Base-by-base conservation (phyloP, 345 rosid species). In the Brassica juncea region DNA sequence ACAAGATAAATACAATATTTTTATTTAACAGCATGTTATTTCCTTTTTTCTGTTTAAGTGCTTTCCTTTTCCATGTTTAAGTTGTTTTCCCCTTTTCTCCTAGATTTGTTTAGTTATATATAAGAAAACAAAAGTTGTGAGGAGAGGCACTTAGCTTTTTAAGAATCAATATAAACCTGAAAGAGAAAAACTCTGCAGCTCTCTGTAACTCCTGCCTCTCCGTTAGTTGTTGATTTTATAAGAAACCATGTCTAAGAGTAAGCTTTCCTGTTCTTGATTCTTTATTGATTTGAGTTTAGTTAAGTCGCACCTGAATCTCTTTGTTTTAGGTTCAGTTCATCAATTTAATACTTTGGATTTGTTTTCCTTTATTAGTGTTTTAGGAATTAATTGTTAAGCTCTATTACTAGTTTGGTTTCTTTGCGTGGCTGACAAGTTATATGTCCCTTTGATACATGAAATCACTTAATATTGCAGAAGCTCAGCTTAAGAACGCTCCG, bases 401-500 rank as follows among this genome's bases (percentile, higher is more conserved):
- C 55, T 14, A 47, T 47, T 47, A 47, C 55, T 47, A 47, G 55
- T 47, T 47, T 47, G 55, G 55, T 47, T 47, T 47, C 2, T 47
- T 47, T 5, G 3, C 37, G 8, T 66, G 19, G 58, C 16, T 55
- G 27, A 25, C 47, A 57, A 28, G 60, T 62, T 66, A 70, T 1
- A 9, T 47, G 32, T 44, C 10, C 0, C 19, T 66, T 16, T 19
- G 70, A 66, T n/a, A 8, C 34, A 14, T 10, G 74, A 49, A 42
- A 44, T 75, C 27, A 71, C n/a, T 23, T 11, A 12, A 47, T 15
- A 16, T 70, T 1, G n/a, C 73, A 81, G 83, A 61, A 77, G 54
- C 75, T 37, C 77, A 61, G 25, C 81, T 61, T 61, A 81, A 66
- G 74, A 77, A 11, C 44, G 27, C 85, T 0, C 63, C 80, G 2